Evolutionary conservation across 2,329 filamentous ascomycete species (phyloP).

Genomic region (Nigrospora oryzae): DNA sequence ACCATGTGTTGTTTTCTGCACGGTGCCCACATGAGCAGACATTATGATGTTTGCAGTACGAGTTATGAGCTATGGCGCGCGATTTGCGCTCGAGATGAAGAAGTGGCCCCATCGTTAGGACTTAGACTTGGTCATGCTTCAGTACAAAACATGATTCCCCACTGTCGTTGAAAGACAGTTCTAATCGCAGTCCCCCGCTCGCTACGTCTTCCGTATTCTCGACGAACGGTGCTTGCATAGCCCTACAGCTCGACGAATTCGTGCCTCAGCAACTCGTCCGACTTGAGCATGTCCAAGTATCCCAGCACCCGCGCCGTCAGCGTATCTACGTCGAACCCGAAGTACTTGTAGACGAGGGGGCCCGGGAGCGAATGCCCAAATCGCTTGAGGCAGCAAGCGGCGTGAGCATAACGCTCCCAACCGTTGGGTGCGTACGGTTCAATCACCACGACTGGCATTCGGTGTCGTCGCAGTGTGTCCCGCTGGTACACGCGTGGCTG

Average conservation of each 20-base stretch:
- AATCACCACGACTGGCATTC: conserved; percentile 44
- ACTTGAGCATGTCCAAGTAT: conserved; percentile 4
- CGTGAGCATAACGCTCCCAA: conserved; percentile 54
- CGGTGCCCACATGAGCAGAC: neutral
- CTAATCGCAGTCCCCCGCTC: too few relatives aligned
- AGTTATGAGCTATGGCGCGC: neutral
- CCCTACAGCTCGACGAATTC: conserved; percentile 6
- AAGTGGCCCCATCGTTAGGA: neutral
- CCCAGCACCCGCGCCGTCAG: conserved; percentile 2
- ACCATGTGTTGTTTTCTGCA: neutral
- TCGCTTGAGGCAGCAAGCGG: conserved; percentile 40
- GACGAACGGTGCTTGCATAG: too few relatives aligned
- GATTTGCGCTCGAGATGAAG: neutral
- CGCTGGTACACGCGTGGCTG: conserved; percentile 36
- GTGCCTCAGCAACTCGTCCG: conserved; percentile 5
- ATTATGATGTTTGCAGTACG: neutral
- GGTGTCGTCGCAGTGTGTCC: conserved; percentile 31
- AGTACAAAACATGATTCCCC: neutral
- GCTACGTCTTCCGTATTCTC: too few relatives aligned
- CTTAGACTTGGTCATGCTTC: neutral
- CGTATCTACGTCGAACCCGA: conserved; percentile 36
- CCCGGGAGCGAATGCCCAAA: conserved; percentile 50
- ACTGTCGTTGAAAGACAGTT: too few relatives aligned
- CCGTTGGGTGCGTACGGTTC: conserved; percentile 50
- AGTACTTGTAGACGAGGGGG: conserved; percentile 44